A percentile compares a stretch with the other conserved stretches of the same genome.
phyloP scores from a whole-genome alignment of 2,329 filamentous ascomycete genomes.

The Bipolaris sorokiniana region DNA sequence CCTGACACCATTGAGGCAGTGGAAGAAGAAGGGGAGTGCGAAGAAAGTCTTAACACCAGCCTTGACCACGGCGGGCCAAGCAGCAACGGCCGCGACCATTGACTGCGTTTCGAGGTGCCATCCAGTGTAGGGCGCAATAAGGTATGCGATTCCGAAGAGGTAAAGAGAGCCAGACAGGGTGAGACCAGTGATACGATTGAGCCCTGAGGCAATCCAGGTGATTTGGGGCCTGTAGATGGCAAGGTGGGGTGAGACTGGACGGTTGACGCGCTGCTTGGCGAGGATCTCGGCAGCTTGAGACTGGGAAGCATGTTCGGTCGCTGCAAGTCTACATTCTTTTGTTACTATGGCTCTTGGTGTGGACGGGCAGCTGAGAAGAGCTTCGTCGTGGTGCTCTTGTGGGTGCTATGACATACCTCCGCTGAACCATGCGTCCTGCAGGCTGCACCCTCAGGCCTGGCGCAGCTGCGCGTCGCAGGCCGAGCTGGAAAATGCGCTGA shows the following conservation, averaged over 20 bases:
- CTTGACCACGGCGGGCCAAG: slow-evolving; percentile 66
- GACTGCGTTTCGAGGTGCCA: slow-evolving; percentile 70
- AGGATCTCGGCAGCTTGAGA: slow-evolving; percentile 69
- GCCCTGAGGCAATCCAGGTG: slow-evolving; percentile 77
- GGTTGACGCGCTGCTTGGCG: slow-evolving; percentile 77
- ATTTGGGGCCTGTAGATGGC: slow-evolving; percentile 85
- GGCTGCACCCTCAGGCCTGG: slow-evolving; percentile 52
- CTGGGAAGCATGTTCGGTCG: slow-evolving; percentile 64
- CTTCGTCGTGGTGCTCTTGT: slow-evolving; percentile 11
- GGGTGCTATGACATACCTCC: slow-evolving; percentile 52
- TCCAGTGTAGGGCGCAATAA: slow-evolving; percentile 76
- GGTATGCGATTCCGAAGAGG: slow-evolving; percentile 79
- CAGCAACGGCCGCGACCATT: slow-evolving; percentile 68
- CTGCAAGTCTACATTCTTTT: slow-evolving; percentile 50
- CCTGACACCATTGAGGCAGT: slow-evolving; percentile 71
- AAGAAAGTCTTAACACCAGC: slow-evolving; percentile 63
- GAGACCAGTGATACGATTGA: slow-evolving; percentile 85
- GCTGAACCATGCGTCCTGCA: slow-evolving; percentile 53
- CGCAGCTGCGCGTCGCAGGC: slow-evolving; percentile 50
- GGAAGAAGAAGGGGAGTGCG: slow-evolving; percentile 71
- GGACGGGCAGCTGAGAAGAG: slow-evolving; percentile 4
- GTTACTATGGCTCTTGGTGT: slow-evolving; percentile 14
- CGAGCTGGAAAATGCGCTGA: slow-evolving; percentile 55
- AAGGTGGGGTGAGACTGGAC: slow-evolving; percentile 85
- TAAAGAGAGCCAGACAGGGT: slow-evolving; percentile 76